Base-by-base conservation (phyloP, 2,329 filamentous ascomycete species). In the Epichloe aotearoae region DNA sequence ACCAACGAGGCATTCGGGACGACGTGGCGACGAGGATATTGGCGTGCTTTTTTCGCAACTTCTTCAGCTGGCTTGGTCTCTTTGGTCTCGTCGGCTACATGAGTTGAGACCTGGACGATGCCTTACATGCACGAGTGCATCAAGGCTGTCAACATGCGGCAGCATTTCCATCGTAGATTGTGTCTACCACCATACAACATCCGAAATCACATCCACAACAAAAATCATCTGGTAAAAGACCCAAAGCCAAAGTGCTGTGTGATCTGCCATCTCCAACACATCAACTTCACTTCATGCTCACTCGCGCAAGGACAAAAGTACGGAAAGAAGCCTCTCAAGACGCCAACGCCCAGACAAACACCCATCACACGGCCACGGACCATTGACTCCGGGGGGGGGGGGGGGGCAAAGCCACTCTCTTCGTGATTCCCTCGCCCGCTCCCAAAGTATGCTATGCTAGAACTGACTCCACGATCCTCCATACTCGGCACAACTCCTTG, bases 301-400 rank as follows among this genome's bases (percentile, higher is more conserved):
- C 15, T 46, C 44, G 10, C 26, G 17, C 30, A 14, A 14, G 15
- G 14, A 38, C 5, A 44, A 12, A 44, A n/a, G 15, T n/a, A 44
- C 17, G 40, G 26, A 37, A 10, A 20, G 41, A 50, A 23, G 37
- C 55, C 57, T 57, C 20, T 52, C 53, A 45, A 55, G 57, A 64
- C 63, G 62, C 63, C 63, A 59, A 65, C 63, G 62, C 63, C 63
- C 63, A 53, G 58, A 58, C 57, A 54, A 59, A 62, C 55, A 58
- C 42, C 57, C 57, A 54, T 55, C 58, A 55, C 57, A 43, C 42
- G 58, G 57, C 48, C 50, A 54, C 52, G 39, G 36, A 46, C 49
- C n/a, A 17, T 6, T 39, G 23, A 47, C 45, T 17, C 7, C n/a
- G 1, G 1, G 23, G 2, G 23, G 2, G 6, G 0, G 23, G 2